A percentile compares a stretch with the other conserved stretches of the same genome.
Conservation (phyloP, 2,329 filamentous ascomycete species). For the Teratosphaeria viscida region DNA sequence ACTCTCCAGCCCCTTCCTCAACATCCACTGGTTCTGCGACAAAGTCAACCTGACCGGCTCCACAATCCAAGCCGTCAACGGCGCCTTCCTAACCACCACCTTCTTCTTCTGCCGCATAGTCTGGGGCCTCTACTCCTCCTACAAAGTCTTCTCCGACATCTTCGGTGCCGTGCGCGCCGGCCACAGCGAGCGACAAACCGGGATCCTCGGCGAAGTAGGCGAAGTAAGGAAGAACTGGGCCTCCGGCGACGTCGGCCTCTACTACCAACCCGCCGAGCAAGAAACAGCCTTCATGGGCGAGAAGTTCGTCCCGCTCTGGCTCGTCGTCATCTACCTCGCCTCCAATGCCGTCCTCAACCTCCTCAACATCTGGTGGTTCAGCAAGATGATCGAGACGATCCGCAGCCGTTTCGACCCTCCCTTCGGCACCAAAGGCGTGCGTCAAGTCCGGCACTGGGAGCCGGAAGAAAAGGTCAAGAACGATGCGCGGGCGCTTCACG, state of each 20-base stretch:
- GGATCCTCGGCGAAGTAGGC: conserved; percentile 4
- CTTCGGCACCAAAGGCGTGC: conserved; percentile 32
- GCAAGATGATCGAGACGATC: conserved; percentile 74
- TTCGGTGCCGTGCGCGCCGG: conserved; percentile 10
- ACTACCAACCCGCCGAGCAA: conserved; percentile 9
- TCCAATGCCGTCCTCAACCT: conserved; percentile 64
- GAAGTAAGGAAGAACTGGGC: conserved; percentile 13
- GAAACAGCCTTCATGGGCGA: conserved; percentile 18
- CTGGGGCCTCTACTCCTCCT: conserved; percentile 64
- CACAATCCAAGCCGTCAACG: conserved; percentile 64
- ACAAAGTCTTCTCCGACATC: conserved; percentile 52
- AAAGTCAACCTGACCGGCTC: conserved; percentile 73
- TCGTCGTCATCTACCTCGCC: conserved; percentile 55
- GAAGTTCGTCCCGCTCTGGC: conserved; percentile 53
- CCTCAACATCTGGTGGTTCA: conserved; percentile 77
- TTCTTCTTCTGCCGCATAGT: conserved; percentile 70
- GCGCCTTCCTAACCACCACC: conserved; percentile 57
- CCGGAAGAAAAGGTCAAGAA: conserved; percentile 7
- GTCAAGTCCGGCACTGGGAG: conserved; percentile 16
- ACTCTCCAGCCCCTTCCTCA: conserved; percentile 73
- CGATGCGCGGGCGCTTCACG: conserved; percentile 1
- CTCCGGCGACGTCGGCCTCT: conserved; percentile 9
- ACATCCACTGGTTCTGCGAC: conserved; percentile 87
- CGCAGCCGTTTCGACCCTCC: conserved; percentile 62
- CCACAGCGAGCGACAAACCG: conserved; percentile 7